These are phyloP conservation scores for Fennellomyces sp. DNA, from an alignment of 371 early-diverging fungal genomes.

Conservation along the genomic window DNA sequence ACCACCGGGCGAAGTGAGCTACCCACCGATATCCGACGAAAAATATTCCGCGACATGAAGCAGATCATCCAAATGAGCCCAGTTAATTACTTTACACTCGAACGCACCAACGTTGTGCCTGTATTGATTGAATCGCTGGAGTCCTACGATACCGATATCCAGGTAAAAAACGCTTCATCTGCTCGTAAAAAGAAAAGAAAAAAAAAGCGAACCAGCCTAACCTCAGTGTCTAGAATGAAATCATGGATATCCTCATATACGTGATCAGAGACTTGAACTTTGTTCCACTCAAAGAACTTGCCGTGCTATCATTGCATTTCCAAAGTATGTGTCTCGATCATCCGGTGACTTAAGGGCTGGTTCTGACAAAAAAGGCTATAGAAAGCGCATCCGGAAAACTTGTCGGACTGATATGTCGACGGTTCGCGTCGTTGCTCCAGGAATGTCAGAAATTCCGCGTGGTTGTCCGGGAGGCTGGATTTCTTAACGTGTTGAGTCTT, in stretches of 20 bases:
- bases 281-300: slow-evolving; percentile 68
- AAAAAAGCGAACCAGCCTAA: no score
- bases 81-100: slow-evolving; percentile 62
- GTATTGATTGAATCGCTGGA: slow-evolving; percentile 63
- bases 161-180: slow-evolving; percentile 29
- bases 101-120: slow-evolving; percentile 50
- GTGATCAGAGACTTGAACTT: slow-evolving; percentile 68
- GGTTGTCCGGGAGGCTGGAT: slow-evolving; percentile 68
- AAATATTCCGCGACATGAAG: slow-evolving; percentile 42
- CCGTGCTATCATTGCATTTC: slow-evolving; percentile 63
- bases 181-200: no score
- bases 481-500: slow-evolving; percentile 62
- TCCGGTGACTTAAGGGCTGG: no score
- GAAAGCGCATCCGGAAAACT: slow-evolving; percentile 57
- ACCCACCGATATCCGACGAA: slow-evolving; percentile 26
- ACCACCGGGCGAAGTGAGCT: slow-evolving; percentile 17
- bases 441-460: slow-evolving; percentile 53
- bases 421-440: slow-evolving; percentile 46
- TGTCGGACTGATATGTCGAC: slow-evolving; percentile 54
- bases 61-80: slow-evolving; percentile 45
- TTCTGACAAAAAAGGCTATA: slow-evolving; percentile 11
- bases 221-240: slow-evolving; percentile 37
- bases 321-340: slow-evolving; percentile 43
- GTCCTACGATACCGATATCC: slow-evolving; percentile 44
- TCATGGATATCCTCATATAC: slow-evolving; percentile 59